Conservation (phyloP, 2,329 filamentous ascomycete genomes). For the Diaporthe australafricana region DNA sequence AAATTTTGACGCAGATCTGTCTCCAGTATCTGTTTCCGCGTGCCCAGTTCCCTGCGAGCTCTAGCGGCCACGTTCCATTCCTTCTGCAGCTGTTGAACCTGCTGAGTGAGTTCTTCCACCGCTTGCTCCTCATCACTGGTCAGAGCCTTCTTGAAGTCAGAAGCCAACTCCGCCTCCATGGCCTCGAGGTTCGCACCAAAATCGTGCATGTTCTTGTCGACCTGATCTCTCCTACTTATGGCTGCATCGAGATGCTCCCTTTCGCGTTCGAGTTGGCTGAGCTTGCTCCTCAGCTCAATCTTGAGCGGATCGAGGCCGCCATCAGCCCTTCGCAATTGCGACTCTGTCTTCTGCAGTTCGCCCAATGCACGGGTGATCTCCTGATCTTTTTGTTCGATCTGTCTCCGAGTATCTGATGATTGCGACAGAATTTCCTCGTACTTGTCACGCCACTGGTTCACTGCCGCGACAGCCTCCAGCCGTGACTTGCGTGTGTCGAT, state of each 20-base stretch:
- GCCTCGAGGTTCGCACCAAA: slow-evolving; percentile 80
- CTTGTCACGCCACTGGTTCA: slow-evolving; percentile 80
- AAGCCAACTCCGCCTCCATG: slow-evolving; percentile 83
- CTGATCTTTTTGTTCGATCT: slow-evolving; percentile 85
- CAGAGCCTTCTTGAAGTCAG: slow-evolving; percentile 93
- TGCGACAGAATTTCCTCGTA: slow-evolving; percentile 76
- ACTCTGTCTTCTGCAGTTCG: slow-evolving; percentile 65
- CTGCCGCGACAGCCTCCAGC: slow-evolving; percentile 82
- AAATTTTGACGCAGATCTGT: slow-evolving; percentile 91
- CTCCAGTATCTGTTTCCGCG: slow-evolving; percentile 84
- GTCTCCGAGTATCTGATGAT: slow-evolving; percentile 72
- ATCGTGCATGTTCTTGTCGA: slow-evolving; percentile 80
- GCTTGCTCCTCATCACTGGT: slow-evolving; percentile 84
- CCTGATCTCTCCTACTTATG: slow-evolving; percentile 70
- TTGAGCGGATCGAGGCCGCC: slow-evolving; percentile 84
- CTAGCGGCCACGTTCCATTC: slow-evolving; percentile 81
- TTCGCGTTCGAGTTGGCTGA: slow-evolving; percentile 78
- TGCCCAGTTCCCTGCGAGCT: slow-evolving; percentile 81
- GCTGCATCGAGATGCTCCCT: slow-evolving; percentile 81
- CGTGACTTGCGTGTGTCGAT: slow-evolving; percentile 89
- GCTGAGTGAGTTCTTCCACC: slow-evolving; percentile 76
- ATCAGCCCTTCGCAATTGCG: slow-evolving; percentile 72
- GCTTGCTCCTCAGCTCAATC: slow-evolving; percentile 80
- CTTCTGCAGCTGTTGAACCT: slow-evolving; percentile 79
- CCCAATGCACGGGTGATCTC: slow-evolving; percentile 89